Evolutionary conservation across 345 rosid genomes (phyloP), one percentile per base, ranked within the genome.

Genomic region (Dimocarpus longan): DNA sequence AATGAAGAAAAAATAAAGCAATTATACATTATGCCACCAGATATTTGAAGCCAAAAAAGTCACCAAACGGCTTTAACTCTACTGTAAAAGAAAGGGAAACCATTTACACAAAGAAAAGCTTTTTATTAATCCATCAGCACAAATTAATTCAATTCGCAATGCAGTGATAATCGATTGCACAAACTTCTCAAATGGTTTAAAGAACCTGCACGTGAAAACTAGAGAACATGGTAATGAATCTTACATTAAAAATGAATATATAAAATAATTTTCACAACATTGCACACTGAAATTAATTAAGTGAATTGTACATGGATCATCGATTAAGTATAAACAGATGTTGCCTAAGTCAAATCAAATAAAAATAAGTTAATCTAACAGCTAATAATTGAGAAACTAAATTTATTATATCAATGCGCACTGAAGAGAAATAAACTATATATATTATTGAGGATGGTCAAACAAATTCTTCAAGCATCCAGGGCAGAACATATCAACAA

Each of bases 11-110:
- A 43, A 22, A 70, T 40, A 26, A 79, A 13, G 10, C 28, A 11
- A 48, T 26, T 18, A 10, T 9, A 22, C 10, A 9, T 18, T 10
- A 18, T 16, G 32, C 46, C 56, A 44, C 18, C 5, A 75, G 26
- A 48, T 22, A 62, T 13, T 74, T 22, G 46, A 22, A 59, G 68
- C 65, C 16, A 57, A 28, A 22, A 6, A 46, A 57, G 44, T 63
- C 66, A 64, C 3, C 60, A 74, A 72, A 24, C 18, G 19, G 78
- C 44, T 1, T 67, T 75, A 46, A 43, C 60, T 63, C 70, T 10
- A 16, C 59, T 26, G 44, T 22, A 21, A 43, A 26, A 22, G 13
- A 60, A 60, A 7, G n/a, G 9, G 48, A 22, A 22, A 16, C 56
- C 32, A 3, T 71, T 71, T 16, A 52, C 16, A 26, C 28, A 59